Base-by-base conservation (phyloP, 257 asterid genomes). In the Penstemon newberryi region DNA sequence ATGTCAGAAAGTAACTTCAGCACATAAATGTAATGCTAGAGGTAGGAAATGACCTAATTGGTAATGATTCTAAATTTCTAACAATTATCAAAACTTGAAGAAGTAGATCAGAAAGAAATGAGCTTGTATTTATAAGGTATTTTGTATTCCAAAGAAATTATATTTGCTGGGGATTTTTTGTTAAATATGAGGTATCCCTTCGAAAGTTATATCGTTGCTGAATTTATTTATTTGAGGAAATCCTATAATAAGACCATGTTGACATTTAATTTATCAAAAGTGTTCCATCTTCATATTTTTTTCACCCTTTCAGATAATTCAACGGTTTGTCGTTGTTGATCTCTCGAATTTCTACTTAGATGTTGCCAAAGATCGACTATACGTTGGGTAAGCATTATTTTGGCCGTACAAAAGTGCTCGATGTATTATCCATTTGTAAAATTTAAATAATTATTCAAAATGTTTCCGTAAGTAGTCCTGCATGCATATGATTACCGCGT, bases 291-390 rank as follows among this genome's bases (percentile, higher is more conserved):
- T 38, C n/a, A 49, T 25, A n/a, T 52, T 47, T 43, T 58, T 71
- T 58, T 8, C 74, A 58, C 63, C 82, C 63, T 55, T 75, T 56
- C 95, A 90, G 99, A 83, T 67, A 52, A 85, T 90, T 83, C 99
- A 93, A 77, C 88, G 99, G 25, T 93, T 88, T 82, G 96, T 80
- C 44, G 90, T 89, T 1, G 90, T 93, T 69, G 97, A 93, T 81
- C 99, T 90, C 82, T 93, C 99, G 60, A 93, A 87, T 75, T 93
- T 93, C 81, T 93, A 93, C 84, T 78, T 93, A 71, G 99, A 93
- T 73, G 95, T 87, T 51, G 96, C 96, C 65, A 93, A 93, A 85
- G 97, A 93, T 71, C 93, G 99, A 69, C 97, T 93, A 52, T 93
- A 93, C 65, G 97, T 90, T 36, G 99, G 99, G 99, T 93, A 79